Base-by-base conservation (phyloP, 2,329 filamentous ascomycete genomes). In the Cordyceps fumosorosea region DNA sequence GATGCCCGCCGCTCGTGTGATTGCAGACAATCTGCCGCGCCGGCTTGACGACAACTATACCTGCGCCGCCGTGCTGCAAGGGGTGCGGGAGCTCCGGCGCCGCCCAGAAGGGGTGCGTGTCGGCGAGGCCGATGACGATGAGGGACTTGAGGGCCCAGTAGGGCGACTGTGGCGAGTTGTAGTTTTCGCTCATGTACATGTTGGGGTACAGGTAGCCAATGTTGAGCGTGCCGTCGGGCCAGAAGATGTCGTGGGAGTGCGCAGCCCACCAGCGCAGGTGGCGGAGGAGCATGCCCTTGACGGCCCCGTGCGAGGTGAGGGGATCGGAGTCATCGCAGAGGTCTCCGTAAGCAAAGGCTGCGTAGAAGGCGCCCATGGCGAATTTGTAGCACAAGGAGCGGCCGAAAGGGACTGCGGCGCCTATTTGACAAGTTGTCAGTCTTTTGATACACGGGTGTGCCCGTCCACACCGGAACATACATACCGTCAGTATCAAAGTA, bases 61-160 rank as follows among this genome's bases (percentile, higher is more conserved):
- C 29, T 14, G 24, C 34, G 63, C 16, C 24, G 48, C 29, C 14
- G 26, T n/a, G 26, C 14, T 54, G 26, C 20, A 60, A 42, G 16
- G 69, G 72, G 34, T 71, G 69, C 0, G 69, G 64, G 0, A 65
- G 55, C 56, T 83, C 77, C 2, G 76, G 63, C 0, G 70, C 66
- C 0, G 66, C 67, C 81, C 82, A 84, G 60, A 84, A 84, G 0
- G 71, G 67, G 53, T 81, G 71, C 0, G 68, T 64, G 1, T 66
- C 64, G 0, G 71, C 64, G 0, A 84, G 62, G 0, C 71, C 73
- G 0, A 81, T 68, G 0, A 74, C 75, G 0, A 82, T 69, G 3
- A 84, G 75, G 0, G 77, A 76, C 62, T 84, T 84, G 24, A 84
- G 69, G 8, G 75, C 77, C 82, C 81, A 84, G 66, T 84, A 84